Evolutionary conservation across 2,329 filamentous ascomycete species (phyloP).

Genomic region (Chaetomium globosum): DNA sequence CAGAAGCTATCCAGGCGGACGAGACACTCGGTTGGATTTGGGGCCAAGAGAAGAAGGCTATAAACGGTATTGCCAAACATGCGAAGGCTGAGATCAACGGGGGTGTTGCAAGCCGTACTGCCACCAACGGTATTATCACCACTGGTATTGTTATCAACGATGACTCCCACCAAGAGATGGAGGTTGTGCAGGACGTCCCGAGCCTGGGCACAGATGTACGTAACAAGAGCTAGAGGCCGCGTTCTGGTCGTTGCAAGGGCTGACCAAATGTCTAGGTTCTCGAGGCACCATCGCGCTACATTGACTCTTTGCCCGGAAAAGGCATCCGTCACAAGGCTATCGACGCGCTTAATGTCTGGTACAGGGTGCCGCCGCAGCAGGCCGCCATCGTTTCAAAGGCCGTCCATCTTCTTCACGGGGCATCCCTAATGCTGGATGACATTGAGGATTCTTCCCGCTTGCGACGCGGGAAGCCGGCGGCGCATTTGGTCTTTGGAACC

Average conservation of each 20-base stretch:
- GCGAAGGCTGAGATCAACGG: background rate
- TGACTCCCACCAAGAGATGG: too few relatives aligned
- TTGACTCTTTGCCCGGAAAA: conserved; percentile 38
- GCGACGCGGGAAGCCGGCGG: conserved; percentile 42
- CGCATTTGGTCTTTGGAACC: conserved; percentile 44
- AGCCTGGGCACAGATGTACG: conserved; percentile 4
- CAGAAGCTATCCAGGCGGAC: background rate
- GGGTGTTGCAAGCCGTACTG: background rate
- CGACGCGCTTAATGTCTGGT: conserved; percentile 41
- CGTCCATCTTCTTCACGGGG: conserved; percentile 39
- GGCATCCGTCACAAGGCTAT: conserved; percentile 36
- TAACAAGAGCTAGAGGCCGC: too few relatives aligned
- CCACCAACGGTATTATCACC: background rate
- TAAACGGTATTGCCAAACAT: background rate
- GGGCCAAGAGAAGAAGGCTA: background rate
- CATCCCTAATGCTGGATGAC: conserved; percentile 46
- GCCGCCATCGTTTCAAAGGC: conserved; percentile 37
- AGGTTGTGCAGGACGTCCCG: background rate
- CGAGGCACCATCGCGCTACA: conserved; percentile 32
- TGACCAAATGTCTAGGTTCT: conserved; percentile 22
- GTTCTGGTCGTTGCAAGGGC: background rate
- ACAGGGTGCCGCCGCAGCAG: conserved; percentile 33
- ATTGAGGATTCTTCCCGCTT: conserved; percentile 44
- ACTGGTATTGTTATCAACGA: background rate
- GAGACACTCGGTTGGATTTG: background rate